phyloP scores from a whole-genome alignment of 2,329 filamentous ascomycete genomes.

The Alternaria ethzedia region DNA sequence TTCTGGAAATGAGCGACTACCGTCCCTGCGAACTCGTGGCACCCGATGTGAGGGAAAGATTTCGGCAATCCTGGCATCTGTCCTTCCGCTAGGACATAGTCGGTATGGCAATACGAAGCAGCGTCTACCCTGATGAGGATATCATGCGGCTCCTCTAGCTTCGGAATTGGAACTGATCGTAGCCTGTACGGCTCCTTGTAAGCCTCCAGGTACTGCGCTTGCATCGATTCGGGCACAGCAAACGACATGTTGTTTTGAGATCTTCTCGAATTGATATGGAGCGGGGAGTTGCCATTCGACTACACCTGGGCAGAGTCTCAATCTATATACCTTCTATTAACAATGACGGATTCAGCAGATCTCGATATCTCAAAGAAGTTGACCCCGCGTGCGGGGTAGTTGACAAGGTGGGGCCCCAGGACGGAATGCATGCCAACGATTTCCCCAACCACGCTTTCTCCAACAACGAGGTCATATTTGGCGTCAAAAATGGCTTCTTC shows the following conservation, averaged over 20 bases:
- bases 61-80: constrained; percentile 45
- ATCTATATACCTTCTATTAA: not conserved
- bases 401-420: constrained; percentile 27
- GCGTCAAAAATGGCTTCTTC: not conserved
- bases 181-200: constrained; percentile 53
- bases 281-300: not conserved
- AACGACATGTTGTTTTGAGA: constrained; percentile 17
- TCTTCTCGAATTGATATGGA: not conserved
- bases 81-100: constrained; percentile 47
- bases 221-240: constrained; percentile 42
- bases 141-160: constrained; percentile 44
- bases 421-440: not conserved
- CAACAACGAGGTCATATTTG: not conserved
- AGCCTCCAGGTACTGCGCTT: constrained; percentile 50
- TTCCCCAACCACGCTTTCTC: not conserved
- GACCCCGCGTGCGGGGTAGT: constrained; percentile 39
- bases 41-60: constrained; percentile 53
- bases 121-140: constrained; percentile 56
- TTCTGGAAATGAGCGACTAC: constrained; percentile 42
- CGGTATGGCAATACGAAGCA: constrained; percentile 57
- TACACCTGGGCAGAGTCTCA: not conserved
- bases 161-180: constrained; percentile 45
- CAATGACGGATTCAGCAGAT: not conserved
- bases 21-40: constrained; percentile 56
- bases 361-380: not conserved